phyloP scores from a whole-genome alignment of 257 asterid genomes.

The Ehretia macrophylla region DNA sequence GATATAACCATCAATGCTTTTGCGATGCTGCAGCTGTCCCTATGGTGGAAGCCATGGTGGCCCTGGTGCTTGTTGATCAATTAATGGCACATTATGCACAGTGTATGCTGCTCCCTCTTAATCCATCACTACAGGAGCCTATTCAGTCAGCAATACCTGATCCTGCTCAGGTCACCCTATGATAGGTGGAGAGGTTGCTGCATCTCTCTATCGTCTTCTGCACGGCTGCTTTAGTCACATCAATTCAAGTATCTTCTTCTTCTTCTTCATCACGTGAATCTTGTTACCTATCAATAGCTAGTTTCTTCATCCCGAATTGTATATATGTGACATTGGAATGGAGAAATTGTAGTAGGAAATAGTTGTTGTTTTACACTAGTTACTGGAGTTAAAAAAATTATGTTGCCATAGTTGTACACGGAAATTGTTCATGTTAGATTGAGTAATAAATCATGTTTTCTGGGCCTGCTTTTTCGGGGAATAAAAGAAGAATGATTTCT shows the following conservation, averaged over 20 bases:
- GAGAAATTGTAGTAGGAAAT: neutral
- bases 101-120: constrained; percentile 75
- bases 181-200: constrained; percentile 6
- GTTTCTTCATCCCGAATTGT: neutral
- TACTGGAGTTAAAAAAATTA: neutral
- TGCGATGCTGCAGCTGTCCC: constrained; percentile 77
- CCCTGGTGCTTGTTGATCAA: constrained; percentile 88
- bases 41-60: constrained; percentile 97
- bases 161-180: constrained; percentile 43
- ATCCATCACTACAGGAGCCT: constrained; percentile 79
- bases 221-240: neutral
- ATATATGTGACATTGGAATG: neutral
- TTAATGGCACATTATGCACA: constrained; percentile 91
- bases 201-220: neutral
- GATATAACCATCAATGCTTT: too few species aligned
- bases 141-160: constrained; percentile 18
- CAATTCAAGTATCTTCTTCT: neutral
- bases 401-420: neutral
- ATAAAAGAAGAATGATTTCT: too few species aligned
- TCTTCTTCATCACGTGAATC: too few species aligned
- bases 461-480: neutral
- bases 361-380: neutral
- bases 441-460: neutral
- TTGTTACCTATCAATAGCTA: too few species aligned
- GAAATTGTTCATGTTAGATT: neutral